Conservation (phyloP, 257 asterid species). For the Jaltomata sinuosa region DNA sequence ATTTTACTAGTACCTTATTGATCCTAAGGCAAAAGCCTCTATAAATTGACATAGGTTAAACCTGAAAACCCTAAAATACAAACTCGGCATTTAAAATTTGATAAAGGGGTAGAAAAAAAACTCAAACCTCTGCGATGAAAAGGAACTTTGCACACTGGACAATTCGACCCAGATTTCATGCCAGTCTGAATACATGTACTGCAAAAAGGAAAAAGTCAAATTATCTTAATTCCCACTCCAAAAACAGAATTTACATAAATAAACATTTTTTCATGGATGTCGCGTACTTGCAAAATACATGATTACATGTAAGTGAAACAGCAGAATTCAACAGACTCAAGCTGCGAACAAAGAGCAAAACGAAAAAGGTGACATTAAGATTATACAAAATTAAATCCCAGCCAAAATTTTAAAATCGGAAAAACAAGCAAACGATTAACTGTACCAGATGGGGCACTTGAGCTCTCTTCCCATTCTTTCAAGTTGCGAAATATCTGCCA, state of each 20-base stretch:
- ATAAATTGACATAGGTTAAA: not conserved
- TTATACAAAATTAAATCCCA: not conserved
- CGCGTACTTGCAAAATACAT: conserved; percentile 89
- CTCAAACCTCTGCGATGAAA: conserved; percentile 73
- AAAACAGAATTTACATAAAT: not conserved
- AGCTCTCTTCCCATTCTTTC: conserved; percentile 97
- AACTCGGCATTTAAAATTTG: not conserved
- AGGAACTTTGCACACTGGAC: conserved; percentile 95
- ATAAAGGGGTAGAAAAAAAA: not conserved
- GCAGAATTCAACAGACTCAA: conserved; percentile 80
- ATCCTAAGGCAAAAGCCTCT: not conserved
- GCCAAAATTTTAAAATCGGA: not conserved
- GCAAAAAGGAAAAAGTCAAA: conserved; percentile 4
- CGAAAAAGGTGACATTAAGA: not conserved
- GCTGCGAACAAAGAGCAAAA: conserved; percentile 26
- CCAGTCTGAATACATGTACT: conserved; percentile 71
- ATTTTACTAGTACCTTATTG: not conserved
- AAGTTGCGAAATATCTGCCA: conserved; percentile 71
- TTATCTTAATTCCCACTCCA: not conserved
- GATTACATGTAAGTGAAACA: conserved; percentile 85
- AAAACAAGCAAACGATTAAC: not conserved
- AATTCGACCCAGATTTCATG: conserved; percentile 63
- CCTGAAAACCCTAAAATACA: not conserved
- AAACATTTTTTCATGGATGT: not conserved
- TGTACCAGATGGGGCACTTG: conserved; percentile 92